These are phyloP conservation scores for Phalaenopsis aphrodite DNA, from an alignment of 106 monocot species.

Conservation along the genomic window DNA sequence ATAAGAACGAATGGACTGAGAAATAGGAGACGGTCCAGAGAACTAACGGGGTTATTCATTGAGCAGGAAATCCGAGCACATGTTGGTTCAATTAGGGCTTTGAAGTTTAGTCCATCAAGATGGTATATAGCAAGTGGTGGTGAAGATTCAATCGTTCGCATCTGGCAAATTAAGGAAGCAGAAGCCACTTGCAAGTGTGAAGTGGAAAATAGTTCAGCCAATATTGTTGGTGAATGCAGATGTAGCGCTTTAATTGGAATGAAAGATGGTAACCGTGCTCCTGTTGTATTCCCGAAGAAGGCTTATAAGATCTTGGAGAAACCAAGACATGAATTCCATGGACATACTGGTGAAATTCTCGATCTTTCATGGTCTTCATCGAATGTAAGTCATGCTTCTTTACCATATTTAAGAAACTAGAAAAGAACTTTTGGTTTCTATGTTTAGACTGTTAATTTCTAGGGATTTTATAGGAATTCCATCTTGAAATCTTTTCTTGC, in stretches of 20 bases:
- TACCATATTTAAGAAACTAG: background rate
- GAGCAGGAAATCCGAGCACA: conserved; percentile 68
- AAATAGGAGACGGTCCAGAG: conserved; percentile 29
- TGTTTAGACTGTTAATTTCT: background rate
- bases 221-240: conserved; percentile 12
- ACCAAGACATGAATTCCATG: conserved; percentile 44
- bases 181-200: conserved; percentile 27
- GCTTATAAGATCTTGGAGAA: conserved; percentile 40
- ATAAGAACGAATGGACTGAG: conserved; percentile 20
- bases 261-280: conserved; percentile 11
- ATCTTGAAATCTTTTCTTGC: conserved; percentile 14
- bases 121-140: conserved; percentile 65
- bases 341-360: conserved; percentile 49
- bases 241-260: conserved; percentile 10
- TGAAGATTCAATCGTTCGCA: conserved; percentile 55
- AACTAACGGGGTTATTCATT: conserved; percentile 42
- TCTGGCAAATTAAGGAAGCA: conserved; percentile 58
- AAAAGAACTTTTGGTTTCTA: background rate
- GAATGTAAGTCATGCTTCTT: conserved; percentile 35
- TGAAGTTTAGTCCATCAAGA: conserved; percentile 60
- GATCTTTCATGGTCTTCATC: conserved; percentile 66
- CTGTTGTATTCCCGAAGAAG: conserved; percentile 39
- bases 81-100: conserved; percentile 39
- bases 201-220: conserved; percentile 6
- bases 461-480: background rate